phyloP scores from a whole-genome alignment of 345 rosid species.

The Eucalyptus erythrocorys region DNA sequence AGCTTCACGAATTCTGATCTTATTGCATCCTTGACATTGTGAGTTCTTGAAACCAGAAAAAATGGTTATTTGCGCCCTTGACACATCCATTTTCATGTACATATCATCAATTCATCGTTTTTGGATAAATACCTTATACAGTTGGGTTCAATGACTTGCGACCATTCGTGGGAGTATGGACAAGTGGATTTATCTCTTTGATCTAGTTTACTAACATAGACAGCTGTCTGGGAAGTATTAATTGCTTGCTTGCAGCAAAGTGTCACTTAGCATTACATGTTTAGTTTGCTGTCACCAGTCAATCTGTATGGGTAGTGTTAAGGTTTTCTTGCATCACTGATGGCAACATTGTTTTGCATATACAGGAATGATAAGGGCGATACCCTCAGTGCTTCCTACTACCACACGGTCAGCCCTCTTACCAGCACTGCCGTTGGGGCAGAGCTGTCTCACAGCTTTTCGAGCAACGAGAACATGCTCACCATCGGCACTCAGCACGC shows the following conservation, averaged over 20 bases:
- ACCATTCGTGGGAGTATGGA: background rate
- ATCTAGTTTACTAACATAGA: background rate
- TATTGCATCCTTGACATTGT: constrained; percentile 71
- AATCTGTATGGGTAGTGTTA: background rate
- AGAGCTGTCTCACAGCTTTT: constrained; percentile 75
- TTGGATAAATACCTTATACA: background rate
- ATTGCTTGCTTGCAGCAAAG: background rate
- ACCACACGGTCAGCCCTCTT: constrained; percentile 75
- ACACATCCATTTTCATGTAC: background rate
- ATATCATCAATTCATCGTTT: background rate
- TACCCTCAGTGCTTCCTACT: constrained; percentile 69
- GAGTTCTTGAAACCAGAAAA: constrained; percentile 9
- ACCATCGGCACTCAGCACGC: constrained; percentile 84
- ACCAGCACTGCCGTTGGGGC: constrained; percentile 90
- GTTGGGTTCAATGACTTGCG: background rate
- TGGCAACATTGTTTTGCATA: background rate
- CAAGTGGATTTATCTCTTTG: background rate
- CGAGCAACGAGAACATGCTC: constrained; percentile 71
- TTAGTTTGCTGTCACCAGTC: background rate
- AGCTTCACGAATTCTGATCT: constrained; percentile 59
- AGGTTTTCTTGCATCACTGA: background rate
- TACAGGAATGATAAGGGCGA: constrained; percentile 90
- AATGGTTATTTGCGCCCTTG: background rate
- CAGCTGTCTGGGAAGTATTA: background rate
- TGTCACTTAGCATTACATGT: background rate